A percentile compares a stretch with the other conserved stretches of the same genome.
These are phyloP conservation scores for Capronia americana DNA, from an alignment of 2,329 filamentous ascomycete genomes.

Conservation along the genomic window DNA sequence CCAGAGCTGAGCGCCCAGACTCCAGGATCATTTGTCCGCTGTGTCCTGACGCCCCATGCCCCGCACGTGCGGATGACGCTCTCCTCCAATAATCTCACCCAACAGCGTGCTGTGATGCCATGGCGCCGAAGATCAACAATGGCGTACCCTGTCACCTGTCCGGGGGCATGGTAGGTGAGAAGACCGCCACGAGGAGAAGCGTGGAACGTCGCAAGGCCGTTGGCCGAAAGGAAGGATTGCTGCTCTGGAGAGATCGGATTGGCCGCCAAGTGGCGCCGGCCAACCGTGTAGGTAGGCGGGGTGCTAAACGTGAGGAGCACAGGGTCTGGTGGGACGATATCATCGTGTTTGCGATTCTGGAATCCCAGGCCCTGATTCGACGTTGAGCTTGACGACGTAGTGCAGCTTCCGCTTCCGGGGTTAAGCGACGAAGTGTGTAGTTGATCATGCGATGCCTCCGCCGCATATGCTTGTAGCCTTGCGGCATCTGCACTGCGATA, in stretches of 20 bases:
- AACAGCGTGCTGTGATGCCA: constrained; percentile 72
- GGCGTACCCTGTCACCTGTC: constrained; percentile 91
- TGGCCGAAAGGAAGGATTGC: constrained; percentile 47
- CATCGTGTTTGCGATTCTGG: background rate
- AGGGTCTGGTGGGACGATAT: constrained; percentile 62
- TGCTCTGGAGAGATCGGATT: constrained; percentile 44
- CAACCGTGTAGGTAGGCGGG: constrained; percentile 84
- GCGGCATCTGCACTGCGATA: background rate
- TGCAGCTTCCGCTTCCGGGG: background rate
- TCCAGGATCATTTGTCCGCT: constrained; percentile 77
- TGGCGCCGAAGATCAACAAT: constrained; percentile 79
- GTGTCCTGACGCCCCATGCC: constrained; percentile 62
- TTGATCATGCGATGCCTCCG: background rate
- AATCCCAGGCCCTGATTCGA: background rate
- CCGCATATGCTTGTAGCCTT: background rate
- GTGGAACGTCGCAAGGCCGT: constrained; percentile 59
- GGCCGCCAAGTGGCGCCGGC: constrained; percentile 72
- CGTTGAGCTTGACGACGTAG: background rate
- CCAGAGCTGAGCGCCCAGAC: constrained; percentile 69
- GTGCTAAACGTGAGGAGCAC: constrained; percentile 83
- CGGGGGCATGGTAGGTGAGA: constrained; percentile 93
- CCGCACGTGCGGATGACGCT: constrained; percentile 72
- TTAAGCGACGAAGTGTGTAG: background rate
- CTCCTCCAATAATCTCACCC: constrained; percentile 79
- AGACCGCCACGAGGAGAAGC: constrained; percentile 83